Percentiles rank a stretch among this genome's conserved stretches.
Evolutionary conservation across 345 rosid genomes (phyloP).

Genomic region (Bruguiera gymnorhiza): DNA sequence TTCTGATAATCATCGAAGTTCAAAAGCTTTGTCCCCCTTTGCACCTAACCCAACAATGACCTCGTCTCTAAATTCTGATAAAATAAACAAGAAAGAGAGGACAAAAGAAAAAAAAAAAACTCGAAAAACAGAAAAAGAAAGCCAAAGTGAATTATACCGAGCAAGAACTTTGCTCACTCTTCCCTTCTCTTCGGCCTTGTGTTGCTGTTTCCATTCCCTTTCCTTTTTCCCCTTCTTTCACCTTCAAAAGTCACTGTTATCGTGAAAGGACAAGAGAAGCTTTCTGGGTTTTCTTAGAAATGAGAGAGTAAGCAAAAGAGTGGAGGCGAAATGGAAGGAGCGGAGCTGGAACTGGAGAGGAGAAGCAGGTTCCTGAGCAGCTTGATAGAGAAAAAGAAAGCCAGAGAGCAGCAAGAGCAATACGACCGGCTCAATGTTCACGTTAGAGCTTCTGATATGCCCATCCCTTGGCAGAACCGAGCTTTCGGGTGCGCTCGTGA

Average conservation of each 20-base stretch:
- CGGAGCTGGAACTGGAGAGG: slow-evolving; percentile 85
- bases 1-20: too few relatives aligned
- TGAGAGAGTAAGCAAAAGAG: background rate
- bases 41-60: too few relatives aligned
- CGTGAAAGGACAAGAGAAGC: background rate
- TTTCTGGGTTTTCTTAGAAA: background rate
- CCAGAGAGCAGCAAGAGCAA: slow-evolving; percentile 57
- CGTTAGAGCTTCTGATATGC: slow-evolving; percentile 88
- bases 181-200: background rate
- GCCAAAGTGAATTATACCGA: background rate
- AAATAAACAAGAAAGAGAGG: too few relatives aligned
- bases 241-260: background rate
- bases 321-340: slow-evolving; percentile 54
- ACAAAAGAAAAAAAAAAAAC: background rate
- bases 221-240: background rate
- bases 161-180: background rate
- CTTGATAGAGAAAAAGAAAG: slow-evolving; percentile 90
- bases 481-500: slow-evolving; percentile 81
- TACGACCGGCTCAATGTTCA: slow-evolving; percentile 54
- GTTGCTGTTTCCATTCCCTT: background rate
- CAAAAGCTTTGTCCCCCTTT: too few relatives aligned
- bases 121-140: background rate
- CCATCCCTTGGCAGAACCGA: slow-evolving; percentile 54
- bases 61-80: too few relatives aligned
- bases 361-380: slow-evolving; percentile 82